Base-by-base conservation (phyloP, 2,329 filamentous ascomycete genomes). In the Knufia fluminis region DNA sequence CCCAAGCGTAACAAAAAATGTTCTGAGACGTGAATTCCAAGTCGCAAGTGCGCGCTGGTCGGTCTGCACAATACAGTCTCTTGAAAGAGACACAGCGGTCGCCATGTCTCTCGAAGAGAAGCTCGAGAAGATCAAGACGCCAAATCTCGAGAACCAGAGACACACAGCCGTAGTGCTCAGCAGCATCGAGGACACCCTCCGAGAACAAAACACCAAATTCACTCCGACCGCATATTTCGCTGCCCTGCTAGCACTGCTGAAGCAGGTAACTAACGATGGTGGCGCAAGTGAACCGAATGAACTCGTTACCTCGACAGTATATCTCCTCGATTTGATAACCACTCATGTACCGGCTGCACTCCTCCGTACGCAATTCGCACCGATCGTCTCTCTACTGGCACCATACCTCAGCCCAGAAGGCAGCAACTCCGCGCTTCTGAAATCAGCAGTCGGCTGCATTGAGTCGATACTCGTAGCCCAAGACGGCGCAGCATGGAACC, bases 81-180 rank as follows among this genome's bases (percentile, higher is more conserved):
- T 26, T 23, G 8, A 19, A 16, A 23, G n/a, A 32, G 23, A 28
- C 26, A 33, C 10, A 20, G 16, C 22, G 8, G n/a, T 10, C 40
- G 53, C 48, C 7, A 59, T 59, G 57, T 59, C 80, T 68, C 72
- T 97, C 63, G 82, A 85, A 67, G 91, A 95, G 75, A 94, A 89
- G 75, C 80, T 98, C 66, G 86, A 91, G 73, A 96, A 94, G 79
- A 96, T 97, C 68, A 86, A 92, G 71, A 92, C 86, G 65, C 92
- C 92, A 50, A 95, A 94, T 70, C 80, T 96, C 62, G 87, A 97
- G 69, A 95, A 86, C 67, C 90, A 96, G 71, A 82, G 94, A 68
- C 88, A 90, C 85, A 91, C 85, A 55, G 85, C 83, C 53, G 82
- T 94, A 60, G 83, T 98, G 54, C 81, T 98, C 56, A 82, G 83